phyloP scores from a whole-genome alignment of 177 flowering plant genomes.

The Tripterygium wilfordii region DNA sequence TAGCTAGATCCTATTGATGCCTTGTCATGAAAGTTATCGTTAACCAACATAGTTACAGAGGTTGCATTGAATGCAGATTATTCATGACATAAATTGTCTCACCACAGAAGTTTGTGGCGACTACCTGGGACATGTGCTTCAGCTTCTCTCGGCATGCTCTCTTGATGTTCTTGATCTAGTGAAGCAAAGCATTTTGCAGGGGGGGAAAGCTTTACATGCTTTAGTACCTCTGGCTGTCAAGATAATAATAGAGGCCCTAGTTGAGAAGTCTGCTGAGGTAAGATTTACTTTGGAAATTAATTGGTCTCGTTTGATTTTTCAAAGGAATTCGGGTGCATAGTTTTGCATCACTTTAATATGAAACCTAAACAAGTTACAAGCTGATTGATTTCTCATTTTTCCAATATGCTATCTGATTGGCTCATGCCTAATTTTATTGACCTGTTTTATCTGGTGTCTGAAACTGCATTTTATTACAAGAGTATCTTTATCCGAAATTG shows the following conservation, averaged over 20 bases:
- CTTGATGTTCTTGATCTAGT: conserved; percentile 67
- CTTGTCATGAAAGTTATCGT: not conserved
- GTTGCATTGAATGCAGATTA: conserved; percentile 47
- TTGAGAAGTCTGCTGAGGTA: conserved; percentile 89
- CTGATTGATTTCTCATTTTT: too few species aligned
- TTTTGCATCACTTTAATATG: too few species aligned
- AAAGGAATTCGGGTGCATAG: too few species aligned
- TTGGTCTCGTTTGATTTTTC: not conserved
- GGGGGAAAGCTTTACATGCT: conserved; percentile 51
- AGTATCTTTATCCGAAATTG: not conserved
- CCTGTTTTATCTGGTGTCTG: too few species aligned
- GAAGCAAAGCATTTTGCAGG: conserved; percentile 63
- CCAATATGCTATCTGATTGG: too few species aligned
- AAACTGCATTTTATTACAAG: too few species aligned
- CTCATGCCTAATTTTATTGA: too few species aligned
- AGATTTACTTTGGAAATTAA: conserved; percentile 15
- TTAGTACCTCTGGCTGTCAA: conserved; percentile 47
- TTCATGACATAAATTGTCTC: conserved; percentile 69
- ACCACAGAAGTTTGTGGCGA: conserved; percentile 51
- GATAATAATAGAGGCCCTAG: conserved; percentile 59
- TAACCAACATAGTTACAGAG: conserved; percentile 5
- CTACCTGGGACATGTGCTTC: conserved; percentile 52
- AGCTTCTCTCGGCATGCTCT: conserved; percentile 64
- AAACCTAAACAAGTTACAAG: too few species aligned
- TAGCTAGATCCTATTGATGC: not conserved